Conservation (phyloP, 2,329 filamentous ascomycete species). For the Remersonia thermophila region DNA sequence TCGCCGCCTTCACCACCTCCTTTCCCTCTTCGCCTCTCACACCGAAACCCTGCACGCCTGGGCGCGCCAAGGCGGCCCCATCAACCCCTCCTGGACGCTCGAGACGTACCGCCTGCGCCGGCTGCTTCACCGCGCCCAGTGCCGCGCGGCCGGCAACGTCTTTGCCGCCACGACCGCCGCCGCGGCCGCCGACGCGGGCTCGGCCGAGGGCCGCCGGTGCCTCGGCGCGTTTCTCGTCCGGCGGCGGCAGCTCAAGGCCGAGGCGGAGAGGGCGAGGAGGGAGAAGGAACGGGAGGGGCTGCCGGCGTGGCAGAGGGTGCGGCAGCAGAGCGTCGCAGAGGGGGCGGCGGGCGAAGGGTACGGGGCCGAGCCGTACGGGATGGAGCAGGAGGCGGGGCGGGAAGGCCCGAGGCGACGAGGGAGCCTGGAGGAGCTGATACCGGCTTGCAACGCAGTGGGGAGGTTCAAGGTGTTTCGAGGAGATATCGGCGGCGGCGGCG, state of each 20-base stretch:
- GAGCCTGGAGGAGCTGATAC: slow-evolving; percentile 34
- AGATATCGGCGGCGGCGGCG: not conserved
- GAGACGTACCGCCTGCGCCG: slow-evolving; percentile 37
- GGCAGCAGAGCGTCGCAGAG: slow-evolving; percentile 4
- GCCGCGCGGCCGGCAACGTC: slow-evolving; percentile 43
- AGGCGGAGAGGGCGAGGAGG: not conserved
- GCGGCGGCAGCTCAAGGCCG: slow-evolving; percentile 28
- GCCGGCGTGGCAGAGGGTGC: slow-evolving; percentile 17
- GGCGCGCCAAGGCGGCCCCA: slow-evolving; percentile 40
- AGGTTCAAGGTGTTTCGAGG: slow-evolving; percentile 41
- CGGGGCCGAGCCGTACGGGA: not conserved
- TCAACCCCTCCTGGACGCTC: slow-evolving; percentile 42
- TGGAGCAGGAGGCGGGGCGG: slow-evolving; percentile 2
- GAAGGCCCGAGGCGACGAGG: not conserved
- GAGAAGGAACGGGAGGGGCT: slow-evolving; percentile 9
- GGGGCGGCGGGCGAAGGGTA: not conserved
- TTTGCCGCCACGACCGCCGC: slow-evolving; percentile 27
- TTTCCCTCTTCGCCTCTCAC: slow-evolving; percentile 34
- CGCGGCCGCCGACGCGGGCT: too few relatives aligned
- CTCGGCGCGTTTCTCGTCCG: slow-evolving; percentile 45
- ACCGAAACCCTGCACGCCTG: slow-evolving; percentile 41
- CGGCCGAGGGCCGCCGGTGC: slow-evolving; percentile 26
- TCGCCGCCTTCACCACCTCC: slow-evolving; percentile 35
- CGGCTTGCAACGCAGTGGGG: slow-evolving; percentile 39
- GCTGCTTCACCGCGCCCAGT: slow-evolving; percentile 45